Evolutionary conservation across 2,329 filamentous ascomycete species (phyloP).

Genomic region (Microsporum canis): DNA sequence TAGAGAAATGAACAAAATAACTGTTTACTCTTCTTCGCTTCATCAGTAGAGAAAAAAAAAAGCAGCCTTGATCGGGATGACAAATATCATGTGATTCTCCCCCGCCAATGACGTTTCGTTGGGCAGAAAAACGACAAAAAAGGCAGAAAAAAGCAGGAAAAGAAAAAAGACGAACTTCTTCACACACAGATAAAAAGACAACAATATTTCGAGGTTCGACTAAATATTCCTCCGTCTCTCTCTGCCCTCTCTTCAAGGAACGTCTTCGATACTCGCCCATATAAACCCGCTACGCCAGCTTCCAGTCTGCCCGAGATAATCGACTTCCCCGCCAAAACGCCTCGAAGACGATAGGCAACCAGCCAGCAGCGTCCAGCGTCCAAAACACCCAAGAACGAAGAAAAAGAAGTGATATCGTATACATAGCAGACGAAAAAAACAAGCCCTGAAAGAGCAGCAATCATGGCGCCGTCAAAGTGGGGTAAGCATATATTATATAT

Average conservation of each 20-base stretch:
- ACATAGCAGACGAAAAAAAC: not conserved
- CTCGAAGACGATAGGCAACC: not conserved
- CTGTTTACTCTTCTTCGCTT: no score
- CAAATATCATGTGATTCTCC: not conserved
- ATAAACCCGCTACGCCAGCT: not conserved
- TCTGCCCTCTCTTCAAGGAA: no score
- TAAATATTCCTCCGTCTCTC: not conserved
- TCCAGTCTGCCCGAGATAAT: not conserved
- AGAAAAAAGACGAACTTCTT: not conserved
- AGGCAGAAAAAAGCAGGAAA: not conserved
- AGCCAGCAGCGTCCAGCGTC: not conserved
- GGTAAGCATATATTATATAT: slow-evolving; percentile 24
- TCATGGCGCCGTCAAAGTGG: slow-evolving; percentile 41
- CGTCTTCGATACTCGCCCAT: no score
- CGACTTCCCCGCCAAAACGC: not conserved
- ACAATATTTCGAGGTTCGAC: not conserved
- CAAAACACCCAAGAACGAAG: not conserved
- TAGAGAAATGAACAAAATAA: not conserved
- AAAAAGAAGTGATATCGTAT: not conserved
- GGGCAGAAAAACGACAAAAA: not conserved
- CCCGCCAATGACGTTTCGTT: slow-evolving; percentile 3
- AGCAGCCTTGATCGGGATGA: not conserved
- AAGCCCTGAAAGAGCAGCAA: slow-evolving; percentile 4
- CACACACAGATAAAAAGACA: not conserved
- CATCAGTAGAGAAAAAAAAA: not conserved